Percentiles rank a stretch among this genome's conserved stretches.
phyloP scores from a whole-genome alignment of 2,329 filamentous ascomycete species.

The Cyphellophora europaea region DNA sequence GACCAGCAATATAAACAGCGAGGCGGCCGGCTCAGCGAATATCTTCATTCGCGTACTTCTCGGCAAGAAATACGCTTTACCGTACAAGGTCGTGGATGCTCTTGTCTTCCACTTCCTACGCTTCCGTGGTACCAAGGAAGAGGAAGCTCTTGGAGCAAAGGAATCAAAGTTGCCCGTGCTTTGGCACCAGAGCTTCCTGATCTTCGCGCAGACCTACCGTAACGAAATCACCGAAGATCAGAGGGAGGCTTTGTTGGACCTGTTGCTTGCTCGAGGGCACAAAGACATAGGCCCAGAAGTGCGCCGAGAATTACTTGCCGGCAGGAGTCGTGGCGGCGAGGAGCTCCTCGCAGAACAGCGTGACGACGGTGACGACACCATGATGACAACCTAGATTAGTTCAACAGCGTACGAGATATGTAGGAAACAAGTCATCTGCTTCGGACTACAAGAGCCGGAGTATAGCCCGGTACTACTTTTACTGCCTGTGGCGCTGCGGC shows the following conservation, averaged over 20 bases:
- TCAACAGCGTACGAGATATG: no score
- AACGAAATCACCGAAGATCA: conserved; percentile 96
- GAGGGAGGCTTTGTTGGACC: conserved; percentile 78
- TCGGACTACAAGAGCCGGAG: no score
- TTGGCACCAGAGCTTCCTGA: conserved; percentile 89
- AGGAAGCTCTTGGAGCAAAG: conserved; percentile 44
- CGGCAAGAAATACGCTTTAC: conserved; percentile 94
- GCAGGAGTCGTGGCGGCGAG: conserved; percentile 71
- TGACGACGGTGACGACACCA: conserved; percentile 19
- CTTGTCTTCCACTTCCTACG: conserved; percentile 95
- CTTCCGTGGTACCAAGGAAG: conserved; percentile 56
- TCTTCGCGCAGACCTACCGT: conserved; percentile 88
- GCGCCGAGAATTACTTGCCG: conserved; percentile 75
- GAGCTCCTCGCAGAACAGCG: conserved; percentile 62
- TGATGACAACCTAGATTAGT: no score
- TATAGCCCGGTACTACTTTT: no score
- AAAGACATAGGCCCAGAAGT: conserved; percentile 85
- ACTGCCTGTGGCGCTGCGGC: no score
- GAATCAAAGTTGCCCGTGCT: conserved; percentile 69
- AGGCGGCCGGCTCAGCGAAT: conserved; percentile 85
- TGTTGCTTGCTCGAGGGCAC: conserved; percentile 77
- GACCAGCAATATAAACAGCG: conserved; percentile 63
- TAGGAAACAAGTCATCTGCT: no score
- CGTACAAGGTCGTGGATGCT: conserved; percentile 88
- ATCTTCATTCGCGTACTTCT: conserved; percentile 88